A percentile compares a stretch with the other conserved stretches of the same genome.
These are phyloP conservation scores for Gamsiella multidivaricata DNA, from an alignment of 192 early-diverging fungal species.

Conservation along the genomic window DNA sequence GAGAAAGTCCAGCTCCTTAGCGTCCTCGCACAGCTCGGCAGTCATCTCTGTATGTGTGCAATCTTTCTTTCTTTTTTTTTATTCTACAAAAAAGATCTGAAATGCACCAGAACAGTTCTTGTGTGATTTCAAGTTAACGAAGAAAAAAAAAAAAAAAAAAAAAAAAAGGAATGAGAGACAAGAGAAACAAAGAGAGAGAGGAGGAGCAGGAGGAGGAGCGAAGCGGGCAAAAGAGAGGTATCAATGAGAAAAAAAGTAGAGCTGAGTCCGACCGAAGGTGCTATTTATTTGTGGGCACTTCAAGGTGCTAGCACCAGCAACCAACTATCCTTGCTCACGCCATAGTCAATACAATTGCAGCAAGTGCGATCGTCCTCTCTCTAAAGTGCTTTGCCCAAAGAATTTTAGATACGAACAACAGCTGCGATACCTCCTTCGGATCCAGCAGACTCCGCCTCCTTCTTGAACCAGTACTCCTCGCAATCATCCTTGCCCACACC, in stretches of 20 bases:
- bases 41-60: background rate
- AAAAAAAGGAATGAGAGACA: background rate
- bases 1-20: constrained; percentile 56
- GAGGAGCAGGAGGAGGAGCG: background rate
- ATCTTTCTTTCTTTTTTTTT: background rate
- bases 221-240: background rate
- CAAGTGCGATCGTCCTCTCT: background rate
- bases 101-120: background rate
- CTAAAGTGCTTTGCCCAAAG: background rate
- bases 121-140: background rate
- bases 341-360: background rate
- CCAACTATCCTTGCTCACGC: too few relatives aligned
- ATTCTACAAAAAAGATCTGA: background rate
- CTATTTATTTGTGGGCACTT: too few relatives aligned
- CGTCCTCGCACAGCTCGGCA: constrained; percentile 44
- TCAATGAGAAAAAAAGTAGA: background rate
- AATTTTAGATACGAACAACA: constrained; percentile 24
- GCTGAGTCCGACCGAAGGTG: too few relatives aligned
- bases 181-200: background rate
- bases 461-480: constrained; percentile 63
- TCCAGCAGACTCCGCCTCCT: constrained; percentile 31
- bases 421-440: constrained; percentile 24
- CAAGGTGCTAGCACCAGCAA: too few relatives aligned
- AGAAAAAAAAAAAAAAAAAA: constrained; percentile 6
- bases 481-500: constrained; percentile 79